phyloP scores from a whole-genome alignment of 495 filamentous ascomycete species.

The Cercophora scortea region DNA sequence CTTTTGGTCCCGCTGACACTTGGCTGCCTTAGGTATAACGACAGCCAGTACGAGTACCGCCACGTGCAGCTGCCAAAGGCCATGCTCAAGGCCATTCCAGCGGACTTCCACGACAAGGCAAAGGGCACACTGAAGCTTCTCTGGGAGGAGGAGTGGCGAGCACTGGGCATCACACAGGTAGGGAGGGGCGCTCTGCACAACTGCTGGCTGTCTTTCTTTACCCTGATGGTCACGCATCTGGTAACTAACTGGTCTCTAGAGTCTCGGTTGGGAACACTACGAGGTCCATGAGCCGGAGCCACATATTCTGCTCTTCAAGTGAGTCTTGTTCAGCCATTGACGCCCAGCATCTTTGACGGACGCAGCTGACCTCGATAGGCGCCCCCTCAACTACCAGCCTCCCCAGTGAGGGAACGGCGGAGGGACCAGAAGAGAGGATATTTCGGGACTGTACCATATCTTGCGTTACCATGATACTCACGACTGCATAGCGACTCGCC shows the following conservation, averaged over 20 bases:
- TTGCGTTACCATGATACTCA: constrained; percentile 21
- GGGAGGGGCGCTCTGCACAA: constrained; percentile 3
- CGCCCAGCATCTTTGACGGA: background rate
- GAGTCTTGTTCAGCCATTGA: constrained; percentile 22
- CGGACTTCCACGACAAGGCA: constrained; percentile 85
- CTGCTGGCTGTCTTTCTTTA: background rate
- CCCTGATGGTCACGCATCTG: background rate
- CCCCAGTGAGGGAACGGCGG: constrained; percentile 36
- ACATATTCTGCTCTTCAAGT: constrained; percentile 98
- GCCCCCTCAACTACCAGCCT: constrained; percentile 79
- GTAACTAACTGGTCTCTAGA: constrained; percentile 43
- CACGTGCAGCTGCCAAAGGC: constrained; percentile 95
- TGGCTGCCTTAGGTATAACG: constrained; percentile 60
- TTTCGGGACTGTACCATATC: constrained; percentile 12
- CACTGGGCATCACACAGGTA: constrained; percentile 93
- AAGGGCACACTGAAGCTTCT: constrained; percentile 92
- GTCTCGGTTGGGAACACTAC: constrained; percentile 97
- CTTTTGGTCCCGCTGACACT: background rate
- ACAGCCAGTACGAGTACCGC: constrained; percentile 83
- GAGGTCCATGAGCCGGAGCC: constrained; percentile 98
- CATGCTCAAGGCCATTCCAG: constrained; percentile 94
- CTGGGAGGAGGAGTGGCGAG: constrained; percentile 98
- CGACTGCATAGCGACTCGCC: constrained; percentile 36
- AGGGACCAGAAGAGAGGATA: constrained; percentile 1
- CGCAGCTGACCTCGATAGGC: constrained; percentile 38